A percentile compares a stretch with the other conserved stretches of the same genome.
Conservation (phyloP, 495 filamentous ascomycete species). For the Lindgomyces ingoldianus region DNA sequence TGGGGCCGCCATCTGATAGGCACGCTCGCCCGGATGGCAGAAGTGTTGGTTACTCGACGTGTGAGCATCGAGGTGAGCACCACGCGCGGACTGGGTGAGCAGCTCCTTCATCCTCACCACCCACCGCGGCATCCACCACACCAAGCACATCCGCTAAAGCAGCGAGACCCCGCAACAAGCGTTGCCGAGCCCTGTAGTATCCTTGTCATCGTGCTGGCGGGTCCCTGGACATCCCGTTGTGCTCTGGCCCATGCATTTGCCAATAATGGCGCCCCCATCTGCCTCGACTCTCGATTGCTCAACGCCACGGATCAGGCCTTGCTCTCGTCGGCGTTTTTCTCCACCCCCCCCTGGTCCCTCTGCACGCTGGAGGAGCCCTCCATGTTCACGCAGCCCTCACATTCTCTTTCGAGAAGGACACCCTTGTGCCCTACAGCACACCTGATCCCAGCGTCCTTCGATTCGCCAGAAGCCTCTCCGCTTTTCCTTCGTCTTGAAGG, state of each 20-base stretch:
- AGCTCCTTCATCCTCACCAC: slow-evolving; percentile 10
- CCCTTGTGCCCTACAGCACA: slow-evolving; percentile 32
- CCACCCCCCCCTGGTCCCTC: slow-evolving; percentile 32
- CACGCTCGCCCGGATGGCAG: slow-evolving; percentile 33
- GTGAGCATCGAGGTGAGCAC: slow-evolving; percentile 18
- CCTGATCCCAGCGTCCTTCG: slow-evolving; percentile 24
- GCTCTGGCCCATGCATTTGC: slow-evolving; percentile 31
- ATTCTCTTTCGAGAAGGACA: slow-evolving; percentile 40
- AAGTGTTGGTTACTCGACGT: slow-evolving; percentile 16
- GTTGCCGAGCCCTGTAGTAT: slow-evolving; percentile 39
- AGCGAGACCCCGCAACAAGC: slow-evolving; percentile 39
- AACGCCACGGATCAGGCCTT: slow-evolving; percentile 37
- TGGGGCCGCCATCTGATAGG: slow-evolving; percentile 24
- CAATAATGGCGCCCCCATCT: slow-evolving; percentile 36
- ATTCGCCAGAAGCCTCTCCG: slow-evolving; percentile 31
- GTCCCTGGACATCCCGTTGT: slow-evolving; percentile 36
- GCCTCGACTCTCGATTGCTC: slow-evolving; percentile 35
- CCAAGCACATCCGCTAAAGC: slow-evolving; percentile 24
- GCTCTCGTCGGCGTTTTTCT: slow-evolving; percentile 38
- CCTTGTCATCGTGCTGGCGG: slow-evolving; percentile 27
- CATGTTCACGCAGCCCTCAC: slow-evolving; percentile 33
- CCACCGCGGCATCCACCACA: slow-evolving; percentile 13
- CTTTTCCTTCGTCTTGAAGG: slow-evolving; percentile 30
- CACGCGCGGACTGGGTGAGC: slow-evolving; percentile 9
- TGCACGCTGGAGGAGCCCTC: slow-evolving; percentile 15